Conservation (phyloP, 306 rosid species). For the Rosa lucieae region DNA sequence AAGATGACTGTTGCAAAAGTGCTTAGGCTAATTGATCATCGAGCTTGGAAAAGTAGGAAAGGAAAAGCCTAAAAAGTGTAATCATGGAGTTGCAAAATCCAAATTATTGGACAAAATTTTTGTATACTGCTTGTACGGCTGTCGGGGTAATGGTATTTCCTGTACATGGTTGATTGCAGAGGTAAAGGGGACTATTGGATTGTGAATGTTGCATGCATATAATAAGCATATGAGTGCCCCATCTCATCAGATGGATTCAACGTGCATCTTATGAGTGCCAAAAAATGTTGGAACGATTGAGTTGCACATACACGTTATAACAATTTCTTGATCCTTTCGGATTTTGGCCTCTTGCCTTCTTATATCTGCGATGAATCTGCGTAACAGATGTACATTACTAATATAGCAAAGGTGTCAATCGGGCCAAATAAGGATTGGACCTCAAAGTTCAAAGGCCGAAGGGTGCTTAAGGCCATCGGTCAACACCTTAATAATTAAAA, state of each 20-base stretch:
- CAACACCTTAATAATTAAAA: too few relatives aligned
- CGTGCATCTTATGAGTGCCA: neutral
- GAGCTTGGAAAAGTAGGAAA: slow-evolving; percentile 38
- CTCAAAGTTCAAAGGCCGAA: too few relatives aligned
- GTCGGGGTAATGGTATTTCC: neutral
- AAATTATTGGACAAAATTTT: slow-evolving; percentile 22
- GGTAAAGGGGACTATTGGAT: neutral
- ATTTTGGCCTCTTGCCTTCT: too few relatives aligned
- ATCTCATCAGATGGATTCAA: neutral
- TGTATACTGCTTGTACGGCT: slow-evolving; percentile 7
- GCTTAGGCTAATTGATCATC: slow-evolving; percentile 33
- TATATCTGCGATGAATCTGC: too few relatives aligned
- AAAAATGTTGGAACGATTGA: neutral
- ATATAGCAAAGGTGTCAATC: too few relatives aligned
- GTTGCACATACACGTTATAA: too few relatives aligned
- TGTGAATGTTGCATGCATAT: neutral
- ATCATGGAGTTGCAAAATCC: slow-evolving; percentile 39
- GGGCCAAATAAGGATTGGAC: too few relatives aligned
- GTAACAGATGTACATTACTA: too few relatives aligned
- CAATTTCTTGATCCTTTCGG: too few relatives aligned
- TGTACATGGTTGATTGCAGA: neutral
- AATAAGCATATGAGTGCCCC: neutral
- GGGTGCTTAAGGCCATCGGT: too few relatives aligned
- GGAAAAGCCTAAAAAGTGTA: slow-evolving; percentile 43
- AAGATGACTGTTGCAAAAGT: slow-evolving; percentile 16